Conservation (phyloP, 441 rosid genomes). For the Syzygium syzygioides region DNA sequence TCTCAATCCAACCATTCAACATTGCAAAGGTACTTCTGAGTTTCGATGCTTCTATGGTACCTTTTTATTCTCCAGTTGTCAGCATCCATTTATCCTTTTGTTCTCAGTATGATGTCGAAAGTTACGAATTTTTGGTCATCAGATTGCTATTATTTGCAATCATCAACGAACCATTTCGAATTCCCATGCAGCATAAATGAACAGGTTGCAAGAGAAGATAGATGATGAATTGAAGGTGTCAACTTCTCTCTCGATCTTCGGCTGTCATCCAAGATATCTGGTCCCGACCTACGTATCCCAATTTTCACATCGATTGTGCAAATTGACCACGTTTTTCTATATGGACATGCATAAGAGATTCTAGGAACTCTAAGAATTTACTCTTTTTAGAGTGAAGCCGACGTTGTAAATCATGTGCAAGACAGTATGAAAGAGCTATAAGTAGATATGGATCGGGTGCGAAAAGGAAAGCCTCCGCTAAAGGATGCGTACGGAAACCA, state of each 20-base stretch:
- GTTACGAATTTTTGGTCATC: constrained; percentile 13
- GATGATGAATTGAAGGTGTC: constrained; percentile 70
- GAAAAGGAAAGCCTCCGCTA: constrained; percentile 86
- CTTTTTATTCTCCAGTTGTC: no score
- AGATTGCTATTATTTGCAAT: constrained; percentile 99
- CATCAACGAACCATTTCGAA: constrained; percentile 92
- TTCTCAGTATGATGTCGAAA: neutral
- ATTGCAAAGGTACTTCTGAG: no score
- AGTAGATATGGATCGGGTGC: constrained; percentile 78
- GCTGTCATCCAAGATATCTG: neutral
- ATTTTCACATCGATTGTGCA: neutral
- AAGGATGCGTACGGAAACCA: constrained; percentile 84
- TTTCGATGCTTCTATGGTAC: no score
- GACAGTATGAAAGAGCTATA: constrained; percentile 56
- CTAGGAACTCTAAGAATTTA: neutral
- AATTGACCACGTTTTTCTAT: neutral
- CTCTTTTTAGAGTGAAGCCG: neutral
- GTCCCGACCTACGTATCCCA: constrained; percentile 11
- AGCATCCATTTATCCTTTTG: no score
- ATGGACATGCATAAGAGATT: neutral
- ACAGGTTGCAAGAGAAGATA: constrained; percentile 75
- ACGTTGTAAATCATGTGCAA: constrained; percentile 21
- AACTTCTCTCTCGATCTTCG: neutral
- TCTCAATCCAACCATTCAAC: no score
- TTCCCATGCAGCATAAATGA: constrained; percentile 80